These are phyloP conservation scores for Paraconiothyrium sp. DNA, from an alignment of 2,329 filamentous ascomycete genomes.

Conservation along the genomic window DNA sequence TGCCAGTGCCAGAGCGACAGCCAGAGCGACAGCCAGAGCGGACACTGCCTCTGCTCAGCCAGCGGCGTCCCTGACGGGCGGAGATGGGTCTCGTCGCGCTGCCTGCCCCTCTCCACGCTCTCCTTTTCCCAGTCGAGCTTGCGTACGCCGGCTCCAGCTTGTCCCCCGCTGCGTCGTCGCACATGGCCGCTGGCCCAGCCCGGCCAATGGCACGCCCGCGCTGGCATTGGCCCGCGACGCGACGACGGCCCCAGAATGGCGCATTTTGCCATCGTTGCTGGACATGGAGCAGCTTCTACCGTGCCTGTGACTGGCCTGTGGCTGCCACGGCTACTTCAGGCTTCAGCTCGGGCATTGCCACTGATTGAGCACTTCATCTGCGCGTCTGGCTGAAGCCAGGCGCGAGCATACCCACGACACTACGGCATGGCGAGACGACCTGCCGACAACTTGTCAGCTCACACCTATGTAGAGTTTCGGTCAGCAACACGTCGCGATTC, in stretches of 20 bases:
- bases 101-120: not conserved
- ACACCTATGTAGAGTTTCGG: not conserved
- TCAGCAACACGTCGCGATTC: not conserved
- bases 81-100: not conserved
- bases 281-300: constrained; percentile 5
- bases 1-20: not conserved
- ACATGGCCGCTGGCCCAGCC: not conserved
- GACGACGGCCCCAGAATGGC: constrained; percentile 14
- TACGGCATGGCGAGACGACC: not conserved
- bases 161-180: constrained; percentile 5
- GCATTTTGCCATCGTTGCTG: constrained; percentile 17
- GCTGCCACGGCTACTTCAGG: not conserved
- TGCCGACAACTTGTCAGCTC: not conserved
- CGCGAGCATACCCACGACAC: constrained; percentile 7
- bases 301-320: constrained; percentile 16
- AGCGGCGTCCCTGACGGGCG: not conserved
- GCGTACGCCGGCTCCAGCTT: constrained; percentile 4
- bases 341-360: not conserved
- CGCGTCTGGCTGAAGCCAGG: constrained; percentile 27
- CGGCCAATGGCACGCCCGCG: constrained; percentile 22
- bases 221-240: constrained; percentile 11
- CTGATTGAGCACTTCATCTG: constrained; percentile 16
- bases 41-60: constrained; percentile 19
- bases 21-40: not conserved
- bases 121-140: constrained; percentile 8